Conservation (phyloP, 2,329 filamentous ascomycete genomes). For the Fusarium aywerte region DNA sequence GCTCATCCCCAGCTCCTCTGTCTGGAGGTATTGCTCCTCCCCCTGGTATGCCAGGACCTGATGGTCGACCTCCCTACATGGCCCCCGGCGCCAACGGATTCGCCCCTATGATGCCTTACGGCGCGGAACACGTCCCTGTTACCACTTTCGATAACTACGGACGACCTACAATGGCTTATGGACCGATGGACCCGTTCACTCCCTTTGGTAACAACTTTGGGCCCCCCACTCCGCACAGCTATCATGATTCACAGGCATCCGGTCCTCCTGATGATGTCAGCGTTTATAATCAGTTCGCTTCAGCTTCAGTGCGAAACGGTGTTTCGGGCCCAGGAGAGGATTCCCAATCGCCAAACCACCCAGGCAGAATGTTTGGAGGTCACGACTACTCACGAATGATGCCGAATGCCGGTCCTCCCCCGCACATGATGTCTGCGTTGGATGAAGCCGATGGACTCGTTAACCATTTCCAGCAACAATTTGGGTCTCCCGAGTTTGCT, state of each 20-base stretch:
- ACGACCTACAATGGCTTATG: slow-evolving; percentile 51
- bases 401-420: slow-evolving; percentile 46
- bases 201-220: slow-evolving; percentile 57
- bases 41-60: slow-evolving; percentile 55
- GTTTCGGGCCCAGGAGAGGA: slow-evolving; percentile 48
- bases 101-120: slow-evolving; percentile 53
- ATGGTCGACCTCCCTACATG: slow-evolving; percentile 51
- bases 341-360: slow-evolving; percentile 44
- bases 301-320: slow-evolving; percentile 55
- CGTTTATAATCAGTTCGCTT: slow-evolving; percentile 54
- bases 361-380: slow-evolving; percentile 48
- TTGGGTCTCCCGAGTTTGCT: slow-evolving; percentile 48
- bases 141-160: slow-evolving; percentile 53
- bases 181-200: slow-evolving; percentile 51
- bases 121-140: slow-evolving; percentile 51
- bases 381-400: slow-evolving; percentile 51
- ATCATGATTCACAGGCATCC: slow-evolving; percentile 70
- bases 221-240: slow-evolving; percentile 68
- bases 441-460: slow-evolving; percentile 54
- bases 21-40: slow-evolving; percentile 61
- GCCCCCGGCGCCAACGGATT: slow-evolving; percentile 50
- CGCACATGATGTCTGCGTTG: slow-evolving; percentile 43
- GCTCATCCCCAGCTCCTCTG: slow-evolving; percentile 65
- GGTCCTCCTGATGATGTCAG: slow-evolving; percentile 59
- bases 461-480: slow-evolving; percentile 54